Evolutionary conservation across 2,329 filamentous ascomycete genomes (phyloP).

Genomic region (Paecilomyces niveus): DNA sequence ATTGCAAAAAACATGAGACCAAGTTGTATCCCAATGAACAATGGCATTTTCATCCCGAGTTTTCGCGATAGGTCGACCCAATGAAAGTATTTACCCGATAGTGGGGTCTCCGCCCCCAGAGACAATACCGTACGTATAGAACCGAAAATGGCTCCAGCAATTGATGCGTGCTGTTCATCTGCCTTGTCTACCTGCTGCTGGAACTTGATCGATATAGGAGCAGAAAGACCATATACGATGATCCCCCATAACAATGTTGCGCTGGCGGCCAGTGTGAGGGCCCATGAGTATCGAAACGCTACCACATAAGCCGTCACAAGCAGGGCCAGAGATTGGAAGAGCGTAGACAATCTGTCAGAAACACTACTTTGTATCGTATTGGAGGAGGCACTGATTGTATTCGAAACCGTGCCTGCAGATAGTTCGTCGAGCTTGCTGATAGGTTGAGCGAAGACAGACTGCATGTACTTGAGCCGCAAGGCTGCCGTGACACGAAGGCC

Average conservation of each 20-base stretch:
- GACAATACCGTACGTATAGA: constrained; percentile 40
- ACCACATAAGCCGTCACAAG: constrained; percentile 43
- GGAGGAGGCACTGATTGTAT: constrained; percentile 46
- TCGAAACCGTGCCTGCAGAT: constrained; percentile 44
- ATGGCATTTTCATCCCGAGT: constrained; percentile 20
- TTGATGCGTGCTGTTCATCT: constrained; percentile 28
- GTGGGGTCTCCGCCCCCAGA: constrained; percentile 33
- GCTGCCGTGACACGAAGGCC: constrained; percentile 46
- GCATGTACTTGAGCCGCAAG: constrained; percentile 44
- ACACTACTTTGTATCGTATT: constrained; percentile 50
- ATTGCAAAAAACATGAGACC: constrained; percentile 28
- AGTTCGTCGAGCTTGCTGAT: constrained; percentile 45
- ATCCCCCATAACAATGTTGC: constrained; percentile 39
- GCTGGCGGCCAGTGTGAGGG: constrained; percentile 46
- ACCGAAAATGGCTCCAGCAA: constrained; percentile 36
- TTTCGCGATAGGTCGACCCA: constrained; percentile 32
- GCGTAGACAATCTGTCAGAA: constrained; percentile 44
- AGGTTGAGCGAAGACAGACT: constrained; percentile 43
- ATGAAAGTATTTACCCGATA: constrained; percentile 27
- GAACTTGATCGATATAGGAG: constrained; percentile 26
- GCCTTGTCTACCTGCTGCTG: constrained; percentile 30
- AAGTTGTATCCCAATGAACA: constrained; percentile 24
- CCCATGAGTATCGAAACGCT: constrained; percentile 47
- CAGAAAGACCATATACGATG: constrained; percentile 21
- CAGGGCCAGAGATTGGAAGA: constrained; percentile 37